Percentiles rank a stretch among this genome's conserved stretches.
Conservation (phyloP, 2,329 filamentous ascomycete species). For the Aspergillus latus region DNA sequence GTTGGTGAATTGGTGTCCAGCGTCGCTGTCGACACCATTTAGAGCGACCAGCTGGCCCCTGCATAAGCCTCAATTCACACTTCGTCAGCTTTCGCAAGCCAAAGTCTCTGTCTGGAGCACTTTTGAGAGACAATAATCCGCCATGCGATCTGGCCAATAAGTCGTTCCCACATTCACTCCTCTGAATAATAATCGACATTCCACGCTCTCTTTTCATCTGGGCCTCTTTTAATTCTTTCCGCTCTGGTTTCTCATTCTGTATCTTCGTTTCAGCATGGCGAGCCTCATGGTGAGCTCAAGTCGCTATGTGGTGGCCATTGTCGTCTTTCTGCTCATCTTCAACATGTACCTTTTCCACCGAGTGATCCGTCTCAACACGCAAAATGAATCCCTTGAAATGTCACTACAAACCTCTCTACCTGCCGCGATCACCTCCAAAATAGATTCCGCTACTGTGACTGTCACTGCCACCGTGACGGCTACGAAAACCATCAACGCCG, state of each 20-base stretch:
- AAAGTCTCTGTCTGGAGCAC: neutral
- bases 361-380: conserved; percentile 9
- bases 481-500: conserved; percentile 2
- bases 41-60: neutral
- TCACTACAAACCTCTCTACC: conserved; percentile 10
- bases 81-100: neutral
- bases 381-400: conserved; percentile 8
- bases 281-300: conserved; percentile 4
- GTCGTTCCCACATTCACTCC: conserved; percentile 1
- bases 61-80: neutral
- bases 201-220: conserved; percentile 3
- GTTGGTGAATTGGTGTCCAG: neutral
- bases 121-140: conserved; percentile 3
- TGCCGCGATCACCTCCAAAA: neutral
- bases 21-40: neutral
- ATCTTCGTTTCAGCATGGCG: conserved; percentile 2
- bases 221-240: no score
- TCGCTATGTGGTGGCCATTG: conserved; percentile 9
- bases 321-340: conserved; percentile 14
- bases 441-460: conserved; percentile 11
- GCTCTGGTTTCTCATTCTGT: neutral
- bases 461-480: conserved; percentile 5
- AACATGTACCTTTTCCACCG: conserved; percentile 19
- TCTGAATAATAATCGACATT: neutral
- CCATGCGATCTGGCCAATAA: conserved; percentile 5